Percentiles rank a stretch among this genome's conserved stretches.
Evolutionary conservation across 148 eudicot species (phyloP).

Genomic region (Vaccinium macrocarpon): DNA sequence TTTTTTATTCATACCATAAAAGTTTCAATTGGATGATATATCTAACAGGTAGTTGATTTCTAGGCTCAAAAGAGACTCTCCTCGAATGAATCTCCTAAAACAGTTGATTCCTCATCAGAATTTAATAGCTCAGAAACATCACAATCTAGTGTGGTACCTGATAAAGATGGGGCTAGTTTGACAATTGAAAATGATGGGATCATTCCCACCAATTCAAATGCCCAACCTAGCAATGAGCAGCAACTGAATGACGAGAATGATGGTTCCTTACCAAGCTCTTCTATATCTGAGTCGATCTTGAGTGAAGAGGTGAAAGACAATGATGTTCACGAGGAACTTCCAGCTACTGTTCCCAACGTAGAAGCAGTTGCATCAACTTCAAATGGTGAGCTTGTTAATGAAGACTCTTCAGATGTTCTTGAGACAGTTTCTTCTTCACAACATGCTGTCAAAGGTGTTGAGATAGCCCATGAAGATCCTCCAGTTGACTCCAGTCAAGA

Average conservation of each 20-base stretch:
- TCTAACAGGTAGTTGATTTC: conserved; percentile 36
- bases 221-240: conserved; percentile 40
- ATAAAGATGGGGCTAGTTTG: conserved; percentile 30
- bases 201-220: conserved; percentile 27
- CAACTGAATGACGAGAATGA: conserved; percentile 32
- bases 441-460: conserved; percentile 30
- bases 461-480: conserved; percentile 36
- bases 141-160: conserved; percentile 37
- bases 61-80: conserved; percentile 57
- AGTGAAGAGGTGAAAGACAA: conserved; percentile 35
- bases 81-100: conserved; percentile 32
- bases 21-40: conserved; percentile 13
- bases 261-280: conserved; percentile 26
- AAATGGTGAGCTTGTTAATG: conserved; percentile 33
- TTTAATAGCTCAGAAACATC: conserved; percentile 38
- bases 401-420: conserved; percentile 28
- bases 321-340: conserved; percentile 30
- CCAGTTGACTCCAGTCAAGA: conserved; percentile 41
- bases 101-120: conserved; percentile 31
- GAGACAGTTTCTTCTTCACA: conserved; percentile 30
- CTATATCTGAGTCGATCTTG: conserved; percentile 37
- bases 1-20: not conserved
- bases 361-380: conserved; percentile 34
- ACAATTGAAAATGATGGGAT: conserved; percentile 30
- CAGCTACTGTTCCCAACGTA: conserved; percentile 25